Conservation (phyloP, 2,329 filamentous ascomycete species). For the Dactylellina drechsleri region DNA sequence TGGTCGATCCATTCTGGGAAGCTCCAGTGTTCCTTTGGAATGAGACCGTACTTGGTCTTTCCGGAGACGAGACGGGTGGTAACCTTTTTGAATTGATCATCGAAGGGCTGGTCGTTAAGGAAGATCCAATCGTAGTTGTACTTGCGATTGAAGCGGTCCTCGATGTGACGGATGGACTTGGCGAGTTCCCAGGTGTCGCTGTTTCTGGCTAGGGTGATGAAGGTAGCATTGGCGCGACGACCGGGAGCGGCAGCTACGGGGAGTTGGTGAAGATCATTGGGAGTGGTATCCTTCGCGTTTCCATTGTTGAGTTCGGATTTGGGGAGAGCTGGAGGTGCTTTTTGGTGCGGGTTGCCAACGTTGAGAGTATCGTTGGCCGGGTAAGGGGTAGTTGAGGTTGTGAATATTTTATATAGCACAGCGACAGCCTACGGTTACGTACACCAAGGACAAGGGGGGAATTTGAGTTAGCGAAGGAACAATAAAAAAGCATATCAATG, state of each 20-base stretch:
- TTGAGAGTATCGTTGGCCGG: constrained; percentile 5
- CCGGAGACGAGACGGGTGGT: constrained; percentile 91
- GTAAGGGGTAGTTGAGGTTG: constrained; percentile 42
- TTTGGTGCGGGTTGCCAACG: constrained; percentile 27
- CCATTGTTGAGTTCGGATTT: constrained; percentile 44
- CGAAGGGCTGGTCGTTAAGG: constrained; percentile 94
- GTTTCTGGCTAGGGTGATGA: constrained; percentile 94
- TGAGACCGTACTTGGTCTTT: constrained; percentile 88
- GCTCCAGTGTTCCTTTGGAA: constrained; percentile 93
- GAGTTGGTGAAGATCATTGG: constrained; percentile 57
- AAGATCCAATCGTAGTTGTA: constrained; percentile 99
- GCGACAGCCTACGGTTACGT: constrained; percentile 53
- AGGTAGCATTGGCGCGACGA: constrained; percentile 89
- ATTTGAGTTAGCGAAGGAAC: constrained; percentile 4
- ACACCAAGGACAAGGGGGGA: too few species aligned
- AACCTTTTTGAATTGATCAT: constrained; percentile 90
- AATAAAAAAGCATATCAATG: not conserved
- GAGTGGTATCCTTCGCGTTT: constrained; percentile 36
- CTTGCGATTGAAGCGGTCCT: constrained; percentile 96
- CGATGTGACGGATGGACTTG: constrained; percentile 91
- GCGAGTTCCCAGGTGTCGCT: constrained; percentile 95
- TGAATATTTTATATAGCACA: constrained; percentile 58
- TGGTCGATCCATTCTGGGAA: constrained; percentile 96
- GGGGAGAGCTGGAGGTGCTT: constrained; percentile 46
- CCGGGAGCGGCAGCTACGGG: constrained; percentile 55